Evolutionary conservation across 768 basidiomycete genomes (phyloP).

Genomic region (Pleurotus tuoliensis): DNA sequence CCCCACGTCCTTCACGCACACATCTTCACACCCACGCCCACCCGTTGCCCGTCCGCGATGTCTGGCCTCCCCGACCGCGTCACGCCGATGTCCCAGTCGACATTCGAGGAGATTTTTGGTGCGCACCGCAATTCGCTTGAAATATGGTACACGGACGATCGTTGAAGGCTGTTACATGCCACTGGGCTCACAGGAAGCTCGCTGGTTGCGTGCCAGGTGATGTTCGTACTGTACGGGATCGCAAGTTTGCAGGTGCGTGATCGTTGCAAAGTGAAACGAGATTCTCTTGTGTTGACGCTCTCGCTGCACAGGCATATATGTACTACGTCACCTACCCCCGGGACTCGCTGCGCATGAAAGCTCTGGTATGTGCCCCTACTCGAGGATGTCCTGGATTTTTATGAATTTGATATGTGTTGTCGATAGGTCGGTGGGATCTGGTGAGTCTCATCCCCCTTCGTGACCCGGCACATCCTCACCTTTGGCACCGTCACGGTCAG

Average conservation of each 20-base stretch:
- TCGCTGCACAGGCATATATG: not conserved
- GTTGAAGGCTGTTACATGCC: too few relatives aligned
- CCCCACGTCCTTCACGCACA: too few relatives aligned
- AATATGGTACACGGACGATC: too few relatives aligned
- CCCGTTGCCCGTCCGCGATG: not conserved
- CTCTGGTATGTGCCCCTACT: not conserved
- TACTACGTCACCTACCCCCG: not conserved
- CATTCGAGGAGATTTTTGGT: not conserved
- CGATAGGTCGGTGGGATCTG: not conserved
- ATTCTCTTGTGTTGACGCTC: not conserved
- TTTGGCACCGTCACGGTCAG: not conserved
- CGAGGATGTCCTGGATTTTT: not conserved
- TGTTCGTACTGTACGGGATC: not conserved
- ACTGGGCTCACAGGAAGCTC: not conserved
- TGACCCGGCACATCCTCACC: not conserved
- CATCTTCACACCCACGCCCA: too few relatives aligned
- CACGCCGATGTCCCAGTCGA: not conserved
- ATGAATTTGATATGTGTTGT: not conserved
- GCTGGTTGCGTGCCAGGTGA: not conserved
- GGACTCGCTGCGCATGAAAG: not conserved
- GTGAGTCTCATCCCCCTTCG: not conserved
- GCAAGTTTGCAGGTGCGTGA: constrained; percentile 1
- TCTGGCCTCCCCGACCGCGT: constrained; percentile 1
- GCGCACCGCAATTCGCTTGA: not conserved
- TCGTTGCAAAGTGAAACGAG: not conserved